These are phyloP conservation scores for Phytopythium mirpurense DNA, from an alignment of 352 stramenopile genomes.

Conservation along the genomic window DNA sequence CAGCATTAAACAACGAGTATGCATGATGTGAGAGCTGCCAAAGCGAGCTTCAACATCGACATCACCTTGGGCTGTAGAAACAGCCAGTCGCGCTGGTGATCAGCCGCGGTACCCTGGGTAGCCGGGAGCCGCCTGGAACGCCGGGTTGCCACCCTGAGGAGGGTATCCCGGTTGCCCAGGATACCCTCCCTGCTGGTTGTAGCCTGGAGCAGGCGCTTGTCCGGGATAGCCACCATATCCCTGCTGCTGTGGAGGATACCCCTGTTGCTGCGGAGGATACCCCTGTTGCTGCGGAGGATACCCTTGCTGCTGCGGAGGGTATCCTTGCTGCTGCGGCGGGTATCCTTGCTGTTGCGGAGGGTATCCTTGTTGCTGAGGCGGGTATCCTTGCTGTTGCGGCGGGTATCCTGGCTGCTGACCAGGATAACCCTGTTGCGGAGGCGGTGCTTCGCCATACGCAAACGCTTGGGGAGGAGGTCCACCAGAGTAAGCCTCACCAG, in stretches of 20 bases:
- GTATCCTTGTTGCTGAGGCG: constrained; percentile 15
- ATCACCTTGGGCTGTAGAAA: neutral
- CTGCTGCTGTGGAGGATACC: constrained; percentile 20
- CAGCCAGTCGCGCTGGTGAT: neutral
- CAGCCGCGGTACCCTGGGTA: constrained; percentile 38
- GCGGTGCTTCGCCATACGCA: constrained; percentile 3
- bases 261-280: constrained; percentile 13
- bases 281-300: constrained; percentile 15
- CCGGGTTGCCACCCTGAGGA: constrained; percentile 8
- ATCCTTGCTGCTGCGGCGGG: constrained; percentile 14
- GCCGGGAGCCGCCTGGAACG: constrained; percentile 15
- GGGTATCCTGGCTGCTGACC: constrained; percentile 9
- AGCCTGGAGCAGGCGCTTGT: constrained; percentile 7
- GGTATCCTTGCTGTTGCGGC: constrained; percentile 9
- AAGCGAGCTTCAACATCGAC: neutral
- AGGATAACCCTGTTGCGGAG: constrained; percentile 11
- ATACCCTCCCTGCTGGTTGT: constrained; percentile 8
- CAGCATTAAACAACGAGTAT: no score
- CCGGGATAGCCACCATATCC: constrained; percentile 17
- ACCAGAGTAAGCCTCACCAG: constrained; percentile 5
- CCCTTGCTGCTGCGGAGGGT: constrained; percentile 10
- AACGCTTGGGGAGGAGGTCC: constrained; percentile 14
- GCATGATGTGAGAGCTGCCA: neutral
- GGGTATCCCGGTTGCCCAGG: constrained; percentile 15
- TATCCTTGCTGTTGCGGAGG: constrained; percentile 9